phyloP scores from a whole-genome alignment of 192 early-diverging fungal genomes.

The Geranomyces variabilis region DNA sequence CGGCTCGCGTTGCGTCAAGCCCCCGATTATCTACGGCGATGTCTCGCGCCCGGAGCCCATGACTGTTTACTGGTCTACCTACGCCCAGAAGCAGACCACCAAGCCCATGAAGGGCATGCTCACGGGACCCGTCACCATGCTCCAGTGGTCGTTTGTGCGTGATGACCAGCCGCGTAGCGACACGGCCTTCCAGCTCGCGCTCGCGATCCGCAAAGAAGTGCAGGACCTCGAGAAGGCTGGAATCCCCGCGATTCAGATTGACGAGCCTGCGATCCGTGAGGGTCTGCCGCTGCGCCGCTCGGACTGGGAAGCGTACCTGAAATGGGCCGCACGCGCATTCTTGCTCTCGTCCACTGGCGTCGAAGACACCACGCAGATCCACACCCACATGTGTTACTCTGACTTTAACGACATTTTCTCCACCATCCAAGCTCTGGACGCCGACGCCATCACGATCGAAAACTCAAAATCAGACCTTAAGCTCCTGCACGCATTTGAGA shows the following conservation, averaged over 20 bases:
- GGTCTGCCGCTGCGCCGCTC: constrained; percentile 88
- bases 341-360: constrained; percentile 87
- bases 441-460: constrained; percentile 96
- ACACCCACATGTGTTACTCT: constrained; percentile 97
- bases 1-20: constrained; percentile 95
- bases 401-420: constrained; percentile 99
- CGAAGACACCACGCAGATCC: constrained; percentile 87
- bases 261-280: constrained; percentile 99
- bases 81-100: constrained; percentile 85
- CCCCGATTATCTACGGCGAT: constrained; percentile 97
- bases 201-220: constrained; percentile 97
- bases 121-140: constrained; percentile 96
- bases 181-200: constrained; percentile 86
- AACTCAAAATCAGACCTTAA: constrained; percentile 97
- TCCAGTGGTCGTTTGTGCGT: constrained; percentile 99
- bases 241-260: constrained; percentile 94
- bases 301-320: constrained; percentile 88
- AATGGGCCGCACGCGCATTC: constrained; percentile 96
- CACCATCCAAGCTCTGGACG: constrained; percentile 89
- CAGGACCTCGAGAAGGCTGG: constrained; percentile 89
- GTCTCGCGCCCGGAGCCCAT: constrained; percentile 88
- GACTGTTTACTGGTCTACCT: constrained; percentile 84
- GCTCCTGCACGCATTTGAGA: constrained; percentile 85
- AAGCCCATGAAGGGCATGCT: constrained; percentile 99
- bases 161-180: constrained; percentile 88